Base-by-base conservation (phyloP, 73 alveolate species). In the Loxodes magnus region DNA sequence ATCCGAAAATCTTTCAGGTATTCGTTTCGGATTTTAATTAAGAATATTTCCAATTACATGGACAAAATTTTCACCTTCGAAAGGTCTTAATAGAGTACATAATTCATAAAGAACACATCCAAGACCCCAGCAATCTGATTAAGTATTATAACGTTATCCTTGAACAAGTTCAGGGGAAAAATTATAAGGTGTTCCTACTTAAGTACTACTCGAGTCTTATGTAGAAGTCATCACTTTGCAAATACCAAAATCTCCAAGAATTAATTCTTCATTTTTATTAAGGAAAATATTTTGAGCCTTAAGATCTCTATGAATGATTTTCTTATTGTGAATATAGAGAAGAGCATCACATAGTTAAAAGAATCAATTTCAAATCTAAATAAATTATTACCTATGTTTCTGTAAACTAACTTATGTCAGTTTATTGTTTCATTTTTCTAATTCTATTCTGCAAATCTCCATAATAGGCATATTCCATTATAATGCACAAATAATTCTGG, bases 391-490 rank as follows among this genome's bases (percentile, higher is more conserved):
- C n/a, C n/a, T n/a, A n/a, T 27, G 41, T 24, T 51, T 79, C 93
- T 4, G 69, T 36, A 28, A 82, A 77, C 33, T 61, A n/a, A n/a
- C n/a, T n/a, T n/a, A n/a, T 52, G 19, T 62, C 43, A 4, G 33
- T n/a, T 17, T 62, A 54, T 75, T 63, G 62, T 43, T 49, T 77
- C 46, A 62, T 51, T 52, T 34, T 26, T 49, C 35, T 44, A 27
- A 82, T 64, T 64, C 71, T 67, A 58, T 64, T 53, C 36, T 76
- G 57, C 33, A 82, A 52, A 36, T 72, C 90, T 35, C 94, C 94
- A 16, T 81, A 90, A 37, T 82, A 90, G 9, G 92, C 90, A 49
- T 77, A 82, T 59, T 82, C 94, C 90, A 82, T 82, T 36, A 77
- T 79, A 27, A 82, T 82, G 72, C 82, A 82, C 35, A 82, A 29